phyloP scores from a whole-genome alignment of 176 grass and related monocot species.

The Paspalum notatum region DNA sequence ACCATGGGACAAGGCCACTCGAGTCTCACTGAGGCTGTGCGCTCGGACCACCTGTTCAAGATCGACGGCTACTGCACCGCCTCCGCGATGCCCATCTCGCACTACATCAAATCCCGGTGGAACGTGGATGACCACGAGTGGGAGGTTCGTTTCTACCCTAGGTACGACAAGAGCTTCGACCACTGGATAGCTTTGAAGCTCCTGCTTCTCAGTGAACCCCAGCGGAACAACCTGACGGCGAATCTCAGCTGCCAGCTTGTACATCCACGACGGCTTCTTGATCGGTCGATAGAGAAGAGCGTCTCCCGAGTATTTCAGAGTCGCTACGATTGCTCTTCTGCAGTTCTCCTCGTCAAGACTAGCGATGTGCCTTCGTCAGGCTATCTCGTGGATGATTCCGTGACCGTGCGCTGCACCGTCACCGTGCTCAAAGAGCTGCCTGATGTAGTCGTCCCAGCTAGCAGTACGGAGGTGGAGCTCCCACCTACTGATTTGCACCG shows the following conservation, averaged over 20 bases:
- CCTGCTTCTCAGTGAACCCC: too few relatives aligned
- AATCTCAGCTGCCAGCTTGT: neutral
- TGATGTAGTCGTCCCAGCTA: too few relatives aligned
- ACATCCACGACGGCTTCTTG: neutral
- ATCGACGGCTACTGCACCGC: neutral
- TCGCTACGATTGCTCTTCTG: too few relatives aligned
- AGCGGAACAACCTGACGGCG: neutral
- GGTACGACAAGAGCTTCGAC: too few relatives aligned
- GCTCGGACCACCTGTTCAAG: neutral
- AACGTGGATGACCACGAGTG: too few relatives aligned
- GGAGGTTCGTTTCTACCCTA: too few relatives aligned
- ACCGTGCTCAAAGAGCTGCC: neutral
- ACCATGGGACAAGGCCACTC: neutral
- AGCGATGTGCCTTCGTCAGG: neutral
- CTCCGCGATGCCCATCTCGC: neutral
- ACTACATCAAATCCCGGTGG: too few relatives aligned
- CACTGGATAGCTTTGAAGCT: too few relatives aligned
- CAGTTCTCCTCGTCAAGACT: neutral
- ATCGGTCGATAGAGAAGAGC: neutral
- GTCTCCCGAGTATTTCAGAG: too few relatives aligned
- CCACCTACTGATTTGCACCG: neutral
- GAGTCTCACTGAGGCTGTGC: neutral
- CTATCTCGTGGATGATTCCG: slow-evolving; percentile 5
- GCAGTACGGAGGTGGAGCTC: too few relatives aligned
- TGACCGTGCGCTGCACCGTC: slow-evolving; percentile 13